A percentile compares a stretch with the other conserved stretches of the same genome.
phyloP scores from a whole-genome alignment of 2,329 filamentous ascomycete genomes.

The Xylariaceae sp. region DNA sequence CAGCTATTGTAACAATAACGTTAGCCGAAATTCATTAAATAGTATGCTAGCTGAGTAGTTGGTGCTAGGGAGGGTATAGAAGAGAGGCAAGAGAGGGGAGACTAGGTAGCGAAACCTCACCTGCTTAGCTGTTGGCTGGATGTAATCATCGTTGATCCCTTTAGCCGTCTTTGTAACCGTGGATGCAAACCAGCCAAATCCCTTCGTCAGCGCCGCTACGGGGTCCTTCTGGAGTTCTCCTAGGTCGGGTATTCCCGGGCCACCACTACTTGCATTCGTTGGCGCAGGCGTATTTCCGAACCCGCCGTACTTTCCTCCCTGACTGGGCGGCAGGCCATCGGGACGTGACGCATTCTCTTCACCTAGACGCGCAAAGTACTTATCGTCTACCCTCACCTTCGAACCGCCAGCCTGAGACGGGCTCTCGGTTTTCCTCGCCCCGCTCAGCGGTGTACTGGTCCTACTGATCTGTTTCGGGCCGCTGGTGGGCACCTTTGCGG shows the following conservation, averaged over 20 bases:
- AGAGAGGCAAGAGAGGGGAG: neutral
- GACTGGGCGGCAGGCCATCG: conserved; percentile 71
- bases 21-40: conserved; percentile 1
- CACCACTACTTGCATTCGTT: conserved; percentile 38
- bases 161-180: conserved; percentile 88
- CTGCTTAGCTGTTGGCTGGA: conserved; percentile 88
- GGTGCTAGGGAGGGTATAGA: neutral
- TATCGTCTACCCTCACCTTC: conserved; percentile 67
- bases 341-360: conserved; percentile 73
- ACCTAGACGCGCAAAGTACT: conserved; percentile 83
- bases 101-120: conserved; percentile 40
- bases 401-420: conserved; percentile 35
- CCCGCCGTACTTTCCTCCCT: conserved; percentile 87
- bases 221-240: conserved; percentile 91
- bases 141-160: conserved; percentile 82
- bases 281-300: conserved; percentile 74
- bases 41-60: neutral
- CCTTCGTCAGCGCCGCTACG: conserved; percentile 79
- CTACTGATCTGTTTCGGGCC: conserved; percentile 28
- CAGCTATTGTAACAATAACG: conserved; percentile 46
- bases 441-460: conserved; percentile 36
- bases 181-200: conserved; percentile 88
- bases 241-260: conserved; percentile 54
- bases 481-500: conserved; percentile 33
- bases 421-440: conserved; percentile 38